phyloP scores from a whole-genome alignment of 1,284 basidiomycete genomes.

The Moesziomyces sp. region DNA sequence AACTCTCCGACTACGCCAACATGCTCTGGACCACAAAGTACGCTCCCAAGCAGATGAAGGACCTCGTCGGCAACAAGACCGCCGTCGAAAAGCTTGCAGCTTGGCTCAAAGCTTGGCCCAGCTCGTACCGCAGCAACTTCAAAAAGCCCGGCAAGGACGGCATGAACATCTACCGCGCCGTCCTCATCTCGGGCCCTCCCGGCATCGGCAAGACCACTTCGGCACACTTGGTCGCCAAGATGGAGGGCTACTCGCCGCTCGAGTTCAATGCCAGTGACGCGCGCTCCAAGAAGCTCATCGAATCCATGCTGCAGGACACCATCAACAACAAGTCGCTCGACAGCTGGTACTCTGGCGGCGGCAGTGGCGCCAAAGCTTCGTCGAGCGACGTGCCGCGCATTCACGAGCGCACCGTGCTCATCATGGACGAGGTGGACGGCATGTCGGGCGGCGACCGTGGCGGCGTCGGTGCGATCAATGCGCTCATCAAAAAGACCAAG shows the following conservation, averaged over 20 bases:
- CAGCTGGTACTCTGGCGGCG: slow-evolving; percentile 76
- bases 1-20: slow-evolving; percentile 68
- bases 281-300: slow-evolving; percentile 94
- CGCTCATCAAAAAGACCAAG: slow-evolving; percentile 93
- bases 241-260: slow-evolving; percentile 88
- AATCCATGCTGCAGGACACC: slow-evolving; percentile 72
- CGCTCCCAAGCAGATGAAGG: slow-evolving; percentile 85
- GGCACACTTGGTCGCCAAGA: slow-evolving; percentile 88
- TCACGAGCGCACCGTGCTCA: slow-evolving; percentile 84
- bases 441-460: slow-evolving; percentile 98
- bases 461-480: slow-evolving; percentile 90
- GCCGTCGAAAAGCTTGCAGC: slow-evolving; percentile 82
- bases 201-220: slow-evolving; percentile 98
- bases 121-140: slow-evolving; percentile 70
- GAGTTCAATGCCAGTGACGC: slow-evolving; percentile 97
- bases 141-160: slow-evolving; percentile 94
- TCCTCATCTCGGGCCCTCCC: slow-evolving; percentile 90
- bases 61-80: slow-evolving; percentile 94
- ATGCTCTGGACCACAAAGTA: slow-evolving; percentile 93
- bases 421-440: slow-evolving; percentile 99
- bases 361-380: slow-evolving; percentile 32
- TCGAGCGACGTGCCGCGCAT: slow-evolving; percentile 70
- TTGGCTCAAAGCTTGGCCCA: slow-evolving; percentile 86
- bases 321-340: slow-evolving; percentile 79
- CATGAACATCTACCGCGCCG: slow-evolving; percentile 85